Evolutionary conservation across 164 flowering plant species (phyloP).

Genomic region (Umbilicus rupestris): DNA sequence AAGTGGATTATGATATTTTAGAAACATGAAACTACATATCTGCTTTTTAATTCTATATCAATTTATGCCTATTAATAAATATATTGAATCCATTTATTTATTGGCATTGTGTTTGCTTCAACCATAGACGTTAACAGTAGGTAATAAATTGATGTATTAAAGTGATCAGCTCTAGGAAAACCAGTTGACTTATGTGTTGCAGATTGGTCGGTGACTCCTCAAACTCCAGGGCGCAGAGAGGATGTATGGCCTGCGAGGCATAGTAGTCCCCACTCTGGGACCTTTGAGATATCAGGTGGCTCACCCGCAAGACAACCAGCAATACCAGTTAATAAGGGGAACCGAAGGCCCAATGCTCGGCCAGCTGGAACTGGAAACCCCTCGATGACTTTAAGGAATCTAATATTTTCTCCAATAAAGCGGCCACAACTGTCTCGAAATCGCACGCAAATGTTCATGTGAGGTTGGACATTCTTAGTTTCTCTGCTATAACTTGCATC

Average conservation of each 20-base stretch:
- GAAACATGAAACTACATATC: not conserved
- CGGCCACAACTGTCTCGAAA: constrained; percentile 82
- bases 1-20: not conserved
- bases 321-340: constrained; percentile 33
- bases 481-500: not conserved
- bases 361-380: constrained; percentile 48
- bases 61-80: not conserved
- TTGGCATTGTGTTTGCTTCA: not conserved
- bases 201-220: constrained; percentile 83
- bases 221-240: constrained; percentile 93
- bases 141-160: not conserved
- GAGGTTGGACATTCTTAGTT: constrained; percentile 17
- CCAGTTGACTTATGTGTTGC: constrained; percentile 71
- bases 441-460: constrained; percentile 71
- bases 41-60: not conserved
- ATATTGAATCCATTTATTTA: not conserved
- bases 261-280: constrained; percentile 60
- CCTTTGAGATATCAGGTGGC: constrained; percentile 51
- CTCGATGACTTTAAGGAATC: constrained; percentile 70
- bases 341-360: constrained; percentile 36
- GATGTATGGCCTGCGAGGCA: constrained; percentile 85
- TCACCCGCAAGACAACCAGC: constrained; percentile 57
- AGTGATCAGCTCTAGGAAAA: constrained; percentile 27
- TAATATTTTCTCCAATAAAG: constrained; percentile 83
- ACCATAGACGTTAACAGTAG: not conserved